A percentile compares a stretch with the other conserved stretches of the same genome.
phyloP scores from a whole-genome alignment of 2,329 filamentous ascomycete genomes.

The Macrophomina pseudophaseolina region DNA sequence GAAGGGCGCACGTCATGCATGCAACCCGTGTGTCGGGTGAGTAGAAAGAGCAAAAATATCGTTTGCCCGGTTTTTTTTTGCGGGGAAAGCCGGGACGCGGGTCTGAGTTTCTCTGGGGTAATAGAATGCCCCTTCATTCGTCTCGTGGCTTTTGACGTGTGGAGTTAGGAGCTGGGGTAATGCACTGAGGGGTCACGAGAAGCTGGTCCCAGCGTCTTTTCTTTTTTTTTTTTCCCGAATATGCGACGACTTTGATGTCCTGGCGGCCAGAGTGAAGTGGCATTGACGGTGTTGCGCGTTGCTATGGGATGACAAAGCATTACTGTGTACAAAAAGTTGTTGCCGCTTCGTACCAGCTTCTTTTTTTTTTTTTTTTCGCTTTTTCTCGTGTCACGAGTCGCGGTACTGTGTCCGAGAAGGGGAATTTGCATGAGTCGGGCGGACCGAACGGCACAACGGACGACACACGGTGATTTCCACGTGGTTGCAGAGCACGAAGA shows the following conservation, averaged over 20 bases:
- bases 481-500: neutral
- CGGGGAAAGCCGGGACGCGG: neutral
- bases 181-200: neutral
- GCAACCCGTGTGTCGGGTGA: neutral
- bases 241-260: neutral
- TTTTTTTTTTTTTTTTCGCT: neutral
- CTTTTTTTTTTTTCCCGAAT: neutral
- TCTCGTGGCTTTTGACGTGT: neutral
- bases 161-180: neutral
- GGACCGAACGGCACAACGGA: neutral
- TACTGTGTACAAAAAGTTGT: neutral
- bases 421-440: neutral
- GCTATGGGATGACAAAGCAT: neutral
- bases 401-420: neutral
- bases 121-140: neutral
- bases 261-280: too few relatives aligned
- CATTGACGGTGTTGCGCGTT: too few relatives aligned
- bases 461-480: neutral
- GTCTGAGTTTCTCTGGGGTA: slow-evolving; percentile 7
- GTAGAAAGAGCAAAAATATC: neutral
- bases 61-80: neutral
- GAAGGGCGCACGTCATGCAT: neutral
- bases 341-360: neutral
- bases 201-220: neutral
- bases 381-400: neutral